phyloP scores from a whole-genome alignment of 2,329 filamentous ascomycete genomes.

The Dactylellina haptotyla region DNA sequence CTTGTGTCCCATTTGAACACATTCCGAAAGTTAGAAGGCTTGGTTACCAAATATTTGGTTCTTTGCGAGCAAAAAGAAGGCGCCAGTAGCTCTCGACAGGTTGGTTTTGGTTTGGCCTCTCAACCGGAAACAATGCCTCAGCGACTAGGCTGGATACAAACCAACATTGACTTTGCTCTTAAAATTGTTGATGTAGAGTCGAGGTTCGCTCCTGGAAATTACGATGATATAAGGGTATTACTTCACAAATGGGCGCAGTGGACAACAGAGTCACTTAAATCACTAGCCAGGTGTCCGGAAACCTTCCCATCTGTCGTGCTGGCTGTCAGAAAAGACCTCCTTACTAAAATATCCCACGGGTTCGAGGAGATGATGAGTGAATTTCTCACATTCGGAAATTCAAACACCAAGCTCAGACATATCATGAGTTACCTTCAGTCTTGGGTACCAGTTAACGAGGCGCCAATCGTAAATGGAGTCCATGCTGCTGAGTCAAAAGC shows the following conservation, averaged over 20 bases:
- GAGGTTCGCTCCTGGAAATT: constrained; percentile 25
- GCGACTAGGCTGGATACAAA: constrained; percentile 27
- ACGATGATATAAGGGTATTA: constrained; percentile 10
- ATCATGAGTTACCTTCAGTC: constrained; percentile 27
- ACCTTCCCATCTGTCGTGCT: constrained; percentile 28
- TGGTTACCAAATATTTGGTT: constrained; percentile 57
- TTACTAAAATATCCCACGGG: neutral
- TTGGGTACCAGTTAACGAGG: constrained; percentile 14
- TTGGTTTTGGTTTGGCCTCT: neutral
- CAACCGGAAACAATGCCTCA: neutral
- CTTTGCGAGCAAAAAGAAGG: neutral
- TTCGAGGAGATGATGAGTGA: constrained; percentile 16
- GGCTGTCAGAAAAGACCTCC: neutral
- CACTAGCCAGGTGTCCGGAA: constrained; percentile 5
- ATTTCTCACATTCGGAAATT: constrained; percentile 7
- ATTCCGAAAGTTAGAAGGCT: constrained; percentile 61
- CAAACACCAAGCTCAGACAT: constrained; percentile 22
- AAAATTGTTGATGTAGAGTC: constrained; percentile 39
- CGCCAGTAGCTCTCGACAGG: neutral
- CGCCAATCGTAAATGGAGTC: neutral
- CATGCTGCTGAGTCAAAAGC: neutral
- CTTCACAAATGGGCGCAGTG: constrained; percentile 32
- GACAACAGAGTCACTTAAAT: neutral
- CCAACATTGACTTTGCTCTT: constrained; percentile 34
- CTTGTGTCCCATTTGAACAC: constrained; percentile 63